These are phyloP conservation scores for Backusella mclennaniae DNA, from an alignment of 192 early-diverging fungal genomes.

Conservation along the genomic window DNA sequence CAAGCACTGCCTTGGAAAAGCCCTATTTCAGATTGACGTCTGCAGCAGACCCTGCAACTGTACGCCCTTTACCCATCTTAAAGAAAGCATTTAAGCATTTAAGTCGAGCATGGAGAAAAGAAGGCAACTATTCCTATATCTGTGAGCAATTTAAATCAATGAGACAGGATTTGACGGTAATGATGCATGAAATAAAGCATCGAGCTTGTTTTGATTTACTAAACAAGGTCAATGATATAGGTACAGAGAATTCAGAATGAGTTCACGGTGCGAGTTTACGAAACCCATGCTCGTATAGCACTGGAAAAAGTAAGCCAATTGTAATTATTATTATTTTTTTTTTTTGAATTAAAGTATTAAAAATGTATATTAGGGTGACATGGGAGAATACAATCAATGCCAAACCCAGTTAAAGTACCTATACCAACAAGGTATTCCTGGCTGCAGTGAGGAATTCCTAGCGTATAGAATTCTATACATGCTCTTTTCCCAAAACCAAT, in stretches of 20 bases:
- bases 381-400: slow-evolving; percentile 99
- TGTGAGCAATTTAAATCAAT: slow-evolving; percentile 97
- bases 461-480: slow-evolving; percentile 93
- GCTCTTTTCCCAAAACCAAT: slow-evolving; percentile 81
- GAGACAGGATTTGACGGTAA: slow-evolving; percentile 93
- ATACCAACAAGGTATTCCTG: slow-evolving; percentile 70
- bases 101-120: slow-evolving; percentile 74
- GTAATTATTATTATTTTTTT: no score
- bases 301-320: slow-evolving; percentile 71
- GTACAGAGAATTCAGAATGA: slow-evolving; percentile 91
- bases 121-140: slow-evolving; percentile 92
- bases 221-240: slow-evolving; percentile 24
- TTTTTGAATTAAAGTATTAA: no score
- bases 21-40: slow-evolving; percentile 90
- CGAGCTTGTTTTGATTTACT: no score
- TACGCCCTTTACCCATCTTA: slow-evolving; percentile 83
- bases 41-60: slow-evolving; percentile 46
- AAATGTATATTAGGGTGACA: slow-evolving; percentile 60
- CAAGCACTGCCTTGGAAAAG: slow-evolving; percentile 85
- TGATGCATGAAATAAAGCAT: no score
- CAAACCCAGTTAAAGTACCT: slow-evolving; percentile 91
- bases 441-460: slow-evolving; percentile 83
- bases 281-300: slow-evolving; percentile 93
- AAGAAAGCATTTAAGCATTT: slow-evolving; percentile 76
- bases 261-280: slow-evolving; percentile 94